Percentiles rank a stretch among this genome's conserved stretches.
Evolutionary conservation across 805 yeast species (phyloP).

Genomic region (Tetrapisispora taiwanensis): DNA sequence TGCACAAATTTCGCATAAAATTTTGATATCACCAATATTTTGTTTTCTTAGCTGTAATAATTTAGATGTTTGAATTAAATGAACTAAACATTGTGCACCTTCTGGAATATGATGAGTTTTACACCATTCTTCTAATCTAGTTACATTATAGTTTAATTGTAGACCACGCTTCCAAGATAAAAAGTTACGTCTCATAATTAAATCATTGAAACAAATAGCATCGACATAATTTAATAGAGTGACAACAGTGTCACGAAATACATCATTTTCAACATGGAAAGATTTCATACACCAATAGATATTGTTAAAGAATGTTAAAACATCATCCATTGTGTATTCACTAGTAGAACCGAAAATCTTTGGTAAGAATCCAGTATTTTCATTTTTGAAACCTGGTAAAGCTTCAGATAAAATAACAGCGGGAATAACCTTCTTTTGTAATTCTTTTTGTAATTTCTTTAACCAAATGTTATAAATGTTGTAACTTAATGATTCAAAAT

Average conservation of each 20-base stretch:
- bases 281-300: slow-evolving; percentile 91
- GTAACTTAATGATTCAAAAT: slow-evolving; percentile 83
- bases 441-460: slow-evolving; percentile 83
- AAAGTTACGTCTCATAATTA: slow-evolving; percentile 89
- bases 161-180: slow-evolving; percentile 96
- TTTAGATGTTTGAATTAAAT: slow-evolving; percentile 86
- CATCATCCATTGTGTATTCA: slow-evolving; percentile 88
- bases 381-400: slow-evolving; percentile 90
- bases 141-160: slow-evolving; percentile 91
- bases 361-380: slow-evolving; percentile 65
- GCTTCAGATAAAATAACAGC: slow-evolving; percentile 93
- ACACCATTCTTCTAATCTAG: slow-evolving; percentile 97
- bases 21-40: slow-evolving; percentile 79
- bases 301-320: slow-evolving; percentile 76
- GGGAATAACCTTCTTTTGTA: slow-evolving; percentile 87
- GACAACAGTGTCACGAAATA: slow-evolving; percentile 70
- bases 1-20: slow-evolving; percentile 90
- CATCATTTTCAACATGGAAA: slow-evolving; percentile 76
- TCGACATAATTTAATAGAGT: slow-evolving; percentile 82
- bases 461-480: slow-evolving; percentile 95
- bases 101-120: slow-evolving; percentile 85
- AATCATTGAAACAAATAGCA: slow-evolving; percentile 88
- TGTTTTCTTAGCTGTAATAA: slow-evolving; percentile 84
- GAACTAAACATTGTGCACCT: slow-evolving; percentile 74
- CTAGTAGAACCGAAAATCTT: slow-evolving; percentile 67